Evolutionary conservation across 208 protist genomes (phyloP).

Genomic region (Acanthamoeba royreba): DNA sequence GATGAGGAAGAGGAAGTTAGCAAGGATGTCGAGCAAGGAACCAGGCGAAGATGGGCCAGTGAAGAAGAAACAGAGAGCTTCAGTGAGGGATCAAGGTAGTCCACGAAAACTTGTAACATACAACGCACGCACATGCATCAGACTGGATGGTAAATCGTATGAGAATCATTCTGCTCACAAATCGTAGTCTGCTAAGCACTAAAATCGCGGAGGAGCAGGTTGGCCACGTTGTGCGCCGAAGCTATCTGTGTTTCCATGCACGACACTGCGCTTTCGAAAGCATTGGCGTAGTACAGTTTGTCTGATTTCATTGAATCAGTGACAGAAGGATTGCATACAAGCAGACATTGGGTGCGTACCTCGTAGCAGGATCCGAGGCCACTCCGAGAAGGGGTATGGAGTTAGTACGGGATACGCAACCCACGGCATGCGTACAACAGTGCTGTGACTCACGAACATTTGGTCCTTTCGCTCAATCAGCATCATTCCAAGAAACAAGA

Average conservation of each 20-base stretch:
- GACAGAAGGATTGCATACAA: background rate
- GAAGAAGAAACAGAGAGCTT: too few species aligned
- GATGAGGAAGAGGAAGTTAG: too few species aligned
- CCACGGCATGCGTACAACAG: background rate
- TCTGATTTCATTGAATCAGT: background rate
- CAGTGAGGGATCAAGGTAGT: too few species aligned
- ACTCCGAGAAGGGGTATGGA: background rate
- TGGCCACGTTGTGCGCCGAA: background rate
- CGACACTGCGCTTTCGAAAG: background rate
- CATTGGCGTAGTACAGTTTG: background rate
- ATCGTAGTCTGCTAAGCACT: too few species aligned
- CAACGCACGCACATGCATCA: too few species aligned
- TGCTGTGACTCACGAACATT: background rate
- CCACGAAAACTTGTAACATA: too few species aligned
- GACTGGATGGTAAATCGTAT: too few species aligned
- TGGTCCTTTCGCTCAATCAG: too few species aligned
- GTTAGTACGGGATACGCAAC: background rate
- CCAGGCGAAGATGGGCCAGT: too few species aligned
- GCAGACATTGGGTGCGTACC: background rate
- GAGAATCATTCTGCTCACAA: too few species aligned
- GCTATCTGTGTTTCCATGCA: background rate
- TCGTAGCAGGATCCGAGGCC: background rate
- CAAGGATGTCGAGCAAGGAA: too few species aligned
- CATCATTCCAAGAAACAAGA: too few species aligned
- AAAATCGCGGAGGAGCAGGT: background rate